These are phyloP conservation scores for Ganoderma multipileum DNA, from an alignment of 1,284 basidiomycete species.

Conservation along the genomic window DNA sequence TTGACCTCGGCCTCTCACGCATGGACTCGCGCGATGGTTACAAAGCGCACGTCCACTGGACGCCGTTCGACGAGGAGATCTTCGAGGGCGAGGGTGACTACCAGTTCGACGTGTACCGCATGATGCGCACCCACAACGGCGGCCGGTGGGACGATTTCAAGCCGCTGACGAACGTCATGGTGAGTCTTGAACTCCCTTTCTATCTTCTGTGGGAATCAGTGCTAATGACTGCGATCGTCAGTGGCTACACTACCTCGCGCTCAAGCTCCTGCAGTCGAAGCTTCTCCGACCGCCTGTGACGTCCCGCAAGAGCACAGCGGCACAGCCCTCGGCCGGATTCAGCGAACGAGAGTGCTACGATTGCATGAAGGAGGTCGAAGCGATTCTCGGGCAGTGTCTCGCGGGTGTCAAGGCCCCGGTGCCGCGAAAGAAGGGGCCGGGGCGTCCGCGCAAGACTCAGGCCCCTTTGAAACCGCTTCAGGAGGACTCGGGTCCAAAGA, in stretches of 20 bases:
- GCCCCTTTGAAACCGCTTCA: constrained; percentile 27
- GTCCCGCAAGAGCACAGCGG: constrained; percentile 35
- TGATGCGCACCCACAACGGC: constrained; percentile 74
- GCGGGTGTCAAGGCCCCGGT: constrained; percentile 37
- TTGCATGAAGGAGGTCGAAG: constrained; percentile 63
- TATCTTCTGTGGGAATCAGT: background rate
- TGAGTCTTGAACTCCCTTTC: constrained; percentile 44
- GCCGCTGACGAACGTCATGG: constrained; percentile 90
- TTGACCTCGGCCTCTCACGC: constrained; percentile 93
- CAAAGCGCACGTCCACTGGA: constrained; percentile 66
- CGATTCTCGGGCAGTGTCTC: constrained; percentile 52
- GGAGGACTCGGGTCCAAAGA: constrained; percentile 43
- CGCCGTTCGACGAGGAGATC: constrained; percentile 80
- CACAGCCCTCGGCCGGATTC: constrained; percentile 41
- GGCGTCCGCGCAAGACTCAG: constrained; percentile 44
- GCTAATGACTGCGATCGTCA: constrained; percentile 37
- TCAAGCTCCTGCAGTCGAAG: constrained; percentile 76
- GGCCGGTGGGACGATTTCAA: constrained; percentile 76
- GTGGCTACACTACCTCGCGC: constrained; percentile 85
- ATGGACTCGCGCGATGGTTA: constrained; percentile 65
- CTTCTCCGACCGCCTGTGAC: constrained; percentile 60
- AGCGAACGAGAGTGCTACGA: constrained; percentile 67
- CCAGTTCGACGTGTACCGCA: constrained; percentile 95
- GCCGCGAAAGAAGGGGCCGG: constrained; percentile 43
- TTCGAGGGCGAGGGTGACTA: constrained; percentile 91